Conservation (phyloP, 306 rosid species). For the Sindora glabra region DNA sequence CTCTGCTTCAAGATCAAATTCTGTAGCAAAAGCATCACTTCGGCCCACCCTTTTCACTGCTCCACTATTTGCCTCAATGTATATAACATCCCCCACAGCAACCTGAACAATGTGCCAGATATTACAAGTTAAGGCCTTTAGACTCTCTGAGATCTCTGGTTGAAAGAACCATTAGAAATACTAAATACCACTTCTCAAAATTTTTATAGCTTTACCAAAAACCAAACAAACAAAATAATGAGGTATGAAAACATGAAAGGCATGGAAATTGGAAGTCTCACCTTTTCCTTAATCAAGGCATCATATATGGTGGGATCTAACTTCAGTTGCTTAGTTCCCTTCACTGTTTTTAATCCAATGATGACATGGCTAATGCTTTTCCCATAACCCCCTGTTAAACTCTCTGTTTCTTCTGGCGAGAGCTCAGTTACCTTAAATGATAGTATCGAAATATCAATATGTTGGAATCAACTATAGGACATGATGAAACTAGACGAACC, state of each 20-base stretch:
- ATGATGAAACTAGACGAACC: neutral
- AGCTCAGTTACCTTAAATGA: constrained; percentile 74
- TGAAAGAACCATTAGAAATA: neutral
- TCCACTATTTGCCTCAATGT: constrained; percentile 92
- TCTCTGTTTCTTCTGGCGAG: constrained; percentile 92
- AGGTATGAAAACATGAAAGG: neutral
- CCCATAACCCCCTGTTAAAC: constrained; percentile 89
- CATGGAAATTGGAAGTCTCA: constrained; percentile 13
- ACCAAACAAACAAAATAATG: neutral
- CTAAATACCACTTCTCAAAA: neutral
- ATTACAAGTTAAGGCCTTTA: neutral
- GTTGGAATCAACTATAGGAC: constrained; percentile 1
- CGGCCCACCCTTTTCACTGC: constrained; percentile 97
- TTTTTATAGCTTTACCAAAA: neutral
- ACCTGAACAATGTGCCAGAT: constrained; percentile 39
- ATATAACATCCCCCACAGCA: constrained; percentile 94
- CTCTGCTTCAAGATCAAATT: constrained; percentile 97
- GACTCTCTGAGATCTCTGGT: neutral
- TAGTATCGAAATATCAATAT: constrained; percentile 12
- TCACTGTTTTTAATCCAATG: constrained; percentile 86
- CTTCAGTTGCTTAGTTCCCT: constrained; percentile 95
- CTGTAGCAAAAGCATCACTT: constrained; percentile 97
- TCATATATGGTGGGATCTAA: constrained; percentile 96
- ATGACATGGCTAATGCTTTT: constrained; percentile 97
- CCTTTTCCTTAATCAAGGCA: constrained; percentile 93